A percentile compares a stretch with the other conserved stretches of the same genome.
Conservation (phyloP, 78 protist genomes). For the Dictyostelium purpureum region DNA sequence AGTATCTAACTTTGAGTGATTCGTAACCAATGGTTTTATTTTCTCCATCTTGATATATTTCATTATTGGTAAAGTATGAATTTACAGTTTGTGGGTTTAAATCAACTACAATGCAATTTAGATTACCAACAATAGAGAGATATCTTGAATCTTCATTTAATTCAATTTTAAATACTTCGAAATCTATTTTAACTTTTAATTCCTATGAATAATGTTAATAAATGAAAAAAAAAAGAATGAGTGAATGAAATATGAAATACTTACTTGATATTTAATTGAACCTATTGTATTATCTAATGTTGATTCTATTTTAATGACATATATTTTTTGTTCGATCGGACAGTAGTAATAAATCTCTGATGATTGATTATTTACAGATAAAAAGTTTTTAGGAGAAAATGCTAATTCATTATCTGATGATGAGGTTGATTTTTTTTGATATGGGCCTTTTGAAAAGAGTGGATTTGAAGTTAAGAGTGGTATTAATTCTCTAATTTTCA, state of each 20-base stretch:
- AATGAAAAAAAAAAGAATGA: not conserved
- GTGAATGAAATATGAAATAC: not conserved
- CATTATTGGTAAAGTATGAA: conserved; percentile 7
- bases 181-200: conserved; percentile 19
- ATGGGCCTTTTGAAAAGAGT: conserved; percentile 14
- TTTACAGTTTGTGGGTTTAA: conserved; percentile 2
- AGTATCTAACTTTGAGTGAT: not conserved
- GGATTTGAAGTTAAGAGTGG: not conserved
- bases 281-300: conserved; percentile 7
- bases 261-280: conserved; percentile 47
- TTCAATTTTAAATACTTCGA: conserved; percentile 39
- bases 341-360: conserved; percentile 39
- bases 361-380: conserved; percentile 33
- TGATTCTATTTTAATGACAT: conserved; percentile 39
- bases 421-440: not conserved
- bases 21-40: conserved; percentile 25
- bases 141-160: conserved; percentile 54
- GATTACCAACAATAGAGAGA: conserved; percentile 18
- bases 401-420: not conserved
- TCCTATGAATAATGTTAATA: not conserved
- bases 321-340: not conserved
- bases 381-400: conserved; percentile 18
- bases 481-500: conserved; percentile 28
- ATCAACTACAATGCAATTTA: conserved; percentile 31
- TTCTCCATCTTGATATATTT: not conserved